Conservation (phyloP, 495 filamentous ascomycete species). For the Xylaria palmicola region DNA sequence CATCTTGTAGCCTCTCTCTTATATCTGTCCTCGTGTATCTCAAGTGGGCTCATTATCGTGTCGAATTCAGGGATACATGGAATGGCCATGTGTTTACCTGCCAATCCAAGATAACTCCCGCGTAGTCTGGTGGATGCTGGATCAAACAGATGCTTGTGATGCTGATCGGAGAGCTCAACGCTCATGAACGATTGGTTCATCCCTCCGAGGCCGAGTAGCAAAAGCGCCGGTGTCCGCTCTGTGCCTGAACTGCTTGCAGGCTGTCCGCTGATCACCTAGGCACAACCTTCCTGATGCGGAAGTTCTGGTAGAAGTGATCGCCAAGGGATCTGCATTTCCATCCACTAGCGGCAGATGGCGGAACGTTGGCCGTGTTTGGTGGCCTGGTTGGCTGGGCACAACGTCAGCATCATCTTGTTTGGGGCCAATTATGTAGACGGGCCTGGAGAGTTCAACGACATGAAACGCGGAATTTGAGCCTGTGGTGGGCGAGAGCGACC, state of each 20-base stretch:
- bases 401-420: not conserved
- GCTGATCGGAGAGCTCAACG: not conserved
- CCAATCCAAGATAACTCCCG: constrained; percentile 3
- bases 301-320: not conserved
- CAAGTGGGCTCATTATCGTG: not conserved
- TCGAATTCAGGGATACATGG: not conserved
- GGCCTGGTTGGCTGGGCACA: not conserved
- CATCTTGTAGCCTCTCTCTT: not conserved
- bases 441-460: not conserved
- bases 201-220: not conserved
- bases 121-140: not conserved
- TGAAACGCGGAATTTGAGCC: constrained; percentile 7
- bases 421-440: not conserved
- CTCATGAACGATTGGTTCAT: constrained; percentile 1
- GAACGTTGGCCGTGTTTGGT: not conserved
- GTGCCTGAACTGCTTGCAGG: not conserved
- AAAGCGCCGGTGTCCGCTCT: not conserved
- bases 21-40: not conserved
- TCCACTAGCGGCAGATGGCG: constrained; percentile 1
- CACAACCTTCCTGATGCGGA: constrained; percentile 3
- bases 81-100: constrained; percentile 1
- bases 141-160: not conserved
- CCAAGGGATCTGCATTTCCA: constrained; percentile 2
- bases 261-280: not conserved
- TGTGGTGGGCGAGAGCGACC: not conserved